These are phyloP conservation scores for Phytophthora colocasiae DNA, from an alignment of 352 stramenopile genomes.

Conservation along the genomic window DNA sequence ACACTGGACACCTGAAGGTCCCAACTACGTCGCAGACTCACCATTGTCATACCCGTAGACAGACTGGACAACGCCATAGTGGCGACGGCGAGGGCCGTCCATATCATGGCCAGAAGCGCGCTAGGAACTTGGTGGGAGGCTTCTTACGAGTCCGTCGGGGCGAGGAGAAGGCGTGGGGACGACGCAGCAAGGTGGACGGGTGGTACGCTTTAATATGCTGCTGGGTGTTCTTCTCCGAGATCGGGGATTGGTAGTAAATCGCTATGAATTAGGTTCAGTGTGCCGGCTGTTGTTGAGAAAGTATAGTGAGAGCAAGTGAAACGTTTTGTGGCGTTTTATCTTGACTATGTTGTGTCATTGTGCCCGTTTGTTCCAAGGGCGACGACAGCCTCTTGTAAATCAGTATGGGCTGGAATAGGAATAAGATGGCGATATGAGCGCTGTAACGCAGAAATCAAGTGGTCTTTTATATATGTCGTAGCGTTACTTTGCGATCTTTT, in stretches of 20 bases:
- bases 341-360: neutral
- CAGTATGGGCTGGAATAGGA: too few relatives aligned
- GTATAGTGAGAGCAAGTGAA: conserved; percentile 12
- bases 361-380: neutral
- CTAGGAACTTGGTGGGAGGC: conserved; percentile 15
- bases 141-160: conserved; percentile 7
- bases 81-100: conserved; percentile 42
- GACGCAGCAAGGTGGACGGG: conserved; percentile 3
- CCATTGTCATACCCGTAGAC: conserved; percentile 48
- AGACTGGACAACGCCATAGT: conserved; percentile 46
- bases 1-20: conserved; percentile 62
- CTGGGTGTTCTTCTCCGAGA: conserved; percentile 7
- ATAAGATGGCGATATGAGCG: too few relatives aligned
- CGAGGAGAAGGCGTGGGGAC: neutral
- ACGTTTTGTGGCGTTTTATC: neutral
- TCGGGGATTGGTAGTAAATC: conserved; percentile 16
- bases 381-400: neutral
- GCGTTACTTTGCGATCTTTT: too few relatives aligned
- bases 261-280: conserved; percentile 9
- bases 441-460: too few relatives aligned
- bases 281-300: neutral
- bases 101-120: conserved; percentile 37
- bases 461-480: too few relatives aligned
- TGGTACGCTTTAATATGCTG: conserved; percentile 23
- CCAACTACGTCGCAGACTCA: conserved; percentile 51